Percentiles rank a stretch among this genome's conserved stretches.
Evolutionary conservation across 1,139 yeast species (phyloP).

Genomic region (Kurtzmaniella quercitrusa): DNA sequence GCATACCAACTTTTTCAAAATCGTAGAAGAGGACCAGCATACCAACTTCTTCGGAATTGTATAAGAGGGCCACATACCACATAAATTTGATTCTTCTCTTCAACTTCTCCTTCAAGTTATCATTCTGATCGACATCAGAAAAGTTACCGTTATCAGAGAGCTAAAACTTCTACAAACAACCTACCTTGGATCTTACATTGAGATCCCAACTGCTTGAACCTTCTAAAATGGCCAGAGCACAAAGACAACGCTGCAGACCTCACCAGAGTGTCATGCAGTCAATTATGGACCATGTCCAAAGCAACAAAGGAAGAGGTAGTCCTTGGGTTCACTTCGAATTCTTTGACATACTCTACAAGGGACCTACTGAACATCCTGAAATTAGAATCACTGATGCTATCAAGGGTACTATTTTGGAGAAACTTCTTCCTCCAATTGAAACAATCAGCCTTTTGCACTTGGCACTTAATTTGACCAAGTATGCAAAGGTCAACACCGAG

Average conservation of each 20-base stretch:
- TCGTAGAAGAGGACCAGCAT: not conserved
- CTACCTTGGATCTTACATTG: not conserved
- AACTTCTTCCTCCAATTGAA: not conserved
- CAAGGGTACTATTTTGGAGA: not conserved
- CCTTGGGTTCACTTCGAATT: not conserved
- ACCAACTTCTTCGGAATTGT: not conserved
- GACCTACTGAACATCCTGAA: not conserved
- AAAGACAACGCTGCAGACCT: not conserved
- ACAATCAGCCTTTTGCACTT: not conserved
- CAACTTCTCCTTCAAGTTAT: too few species aligned
- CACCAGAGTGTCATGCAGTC: not conserved
- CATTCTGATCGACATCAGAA: too few species aligned
- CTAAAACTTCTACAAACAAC: not conserved
- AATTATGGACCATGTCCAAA: not conserved
- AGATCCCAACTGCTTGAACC: not conserved
- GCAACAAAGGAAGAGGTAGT: not conserved
- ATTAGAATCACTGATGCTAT: not conserved
- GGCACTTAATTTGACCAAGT: not conserved
- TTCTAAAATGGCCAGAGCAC: slow-evolving; percentile 1
- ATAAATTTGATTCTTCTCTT: too few species aligned
- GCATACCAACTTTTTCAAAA: too few species aligned
- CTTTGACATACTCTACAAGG: not conserved
- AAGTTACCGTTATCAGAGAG: not conserved
- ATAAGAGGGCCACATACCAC: not conserved
- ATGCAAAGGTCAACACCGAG: not conserved